These are phyloP conservation scores for Fraxinus quadrangulata DNA, from an alignment of 257 asterid genomes.

Conservation along the genomic window DNA sequence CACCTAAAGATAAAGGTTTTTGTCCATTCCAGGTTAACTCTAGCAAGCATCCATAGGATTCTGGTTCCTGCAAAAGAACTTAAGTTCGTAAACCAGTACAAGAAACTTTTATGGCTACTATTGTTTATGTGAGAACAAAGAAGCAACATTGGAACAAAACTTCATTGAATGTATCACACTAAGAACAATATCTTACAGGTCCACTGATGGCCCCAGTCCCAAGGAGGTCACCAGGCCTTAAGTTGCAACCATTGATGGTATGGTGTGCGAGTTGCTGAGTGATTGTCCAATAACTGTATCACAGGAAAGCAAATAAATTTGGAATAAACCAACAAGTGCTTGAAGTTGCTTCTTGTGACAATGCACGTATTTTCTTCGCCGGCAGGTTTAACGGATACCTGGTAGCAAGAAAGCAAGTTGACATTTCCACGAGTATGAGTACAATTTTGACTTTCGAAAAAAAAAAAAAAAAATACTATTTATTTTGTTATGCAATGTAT, in stretches of 20 bases:
- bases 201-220: conserved; percentile 97
- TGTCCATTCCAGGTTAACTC: conserved; percentile 96
- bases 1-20: conserved; percentile 64
- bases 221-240: conserved; percentile 92
- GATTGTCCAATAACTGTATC: conserved; percentile 83
- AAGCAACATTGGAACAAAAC: conserved; percentile 13
- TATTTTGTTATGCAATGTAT: not conserved
- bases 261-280: conserved; percentile 96
- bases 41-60: conserved; percentile 85
- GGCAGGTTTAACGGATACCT: conserved; percentile 76
- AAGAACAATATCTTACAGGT: conserved; percentile 62
- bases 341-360: conserved; percentile 76
- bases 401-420: conserved; percentile 19
- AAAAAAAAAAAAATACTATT: not conserved
- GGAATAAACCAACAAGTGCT: conserved; percentile 38
- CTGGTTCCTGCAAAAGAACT: conserved; percentile 63
- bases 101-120: not conserved
- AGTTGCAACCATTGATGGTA: conserved; percentile 85
- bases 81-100: conserved; percentile 4
- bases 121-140: conserved; percentile 5
- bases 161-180: conserved; percentile 9
- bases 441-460: not conserved
- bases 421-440: conserved; percentile 13
- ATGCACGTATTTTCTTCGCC: conserved; percentile 61
- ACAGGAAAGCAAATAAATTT: conserved; percentile 20